A percentile compares a stretch with the other conserved stretches of the same genome.
Conservation (phyloP, 768 basidiomycete genomes). For the Nidularia pulvinata region DNA sequence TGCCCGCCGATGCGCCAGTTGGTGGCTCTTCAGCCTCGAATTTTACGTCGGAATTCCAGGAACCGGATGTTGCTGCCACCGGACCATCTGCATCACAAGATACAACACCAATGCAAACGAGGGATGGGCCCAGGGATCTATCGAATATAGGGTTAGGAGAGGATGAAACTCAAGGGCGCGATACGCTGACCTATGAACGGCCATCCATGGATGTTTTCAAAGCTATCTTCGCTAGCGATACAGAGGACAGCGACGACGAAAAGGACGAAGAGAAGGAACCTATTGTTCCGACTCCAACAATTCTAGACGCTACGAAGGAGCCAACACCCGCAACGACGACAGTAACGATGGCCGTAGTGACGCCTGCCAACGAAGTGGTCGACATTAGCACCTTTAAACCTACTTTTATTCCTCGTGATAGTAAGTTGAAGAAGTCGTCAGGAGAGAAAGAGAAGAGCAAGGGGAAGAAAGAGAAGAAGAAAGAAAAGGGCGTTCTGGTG, state of each 20-base stretch:
- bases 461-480: slow-evolving; percentile 38
- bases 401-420: slow-evolving; percentile 75
- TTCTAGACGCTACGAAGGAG: slow-evolving; percentile 1
- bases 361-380: slow-evolving; percentile 22
- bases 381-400: slow-evolving; percentile 85
- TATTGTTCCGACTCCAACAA: slow-evolving; percentile 1
- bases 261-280: slow-evolving; percentile 20
- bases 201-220: slow-evolving; percentile 96
- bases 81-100: slow-evolving; percentile 5
- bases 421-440: slow-evolving; percentile 38
- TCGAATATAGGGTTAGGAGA: slow-evolving; percentile 90
- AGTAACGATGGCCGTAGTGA: slow-evolving; percentile 9
- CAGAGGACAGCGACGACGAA: slow-evolving; percentile 76
- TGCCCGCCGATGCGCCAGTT: slow-evolving; percentile 24
- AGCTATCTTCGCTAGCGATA: slow-evolving; percentile 96
- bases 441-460: slow-evolving; percentile 41
- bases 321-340: background rate
- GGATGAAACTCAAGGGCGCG: slow-evolving; percentile 86
- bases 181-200: slow-evolving; percentile 85
- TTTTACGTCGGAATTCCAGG: slow-evolving; percentile 7
- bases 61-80: slow-evolving; percentile 3
- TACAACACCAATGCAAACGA: slow-evolving; percentile 8
- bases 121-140: slow-evolving; percentile 51
- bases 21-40: slow-evolving; percentile 11
- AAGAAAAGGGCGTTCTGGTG: slow-evolving; percentile 44